Evolutionary conservation across 805 yeast species (phyloP).

Genomic region (Cyberlindnera subsufficiens): DNA sequence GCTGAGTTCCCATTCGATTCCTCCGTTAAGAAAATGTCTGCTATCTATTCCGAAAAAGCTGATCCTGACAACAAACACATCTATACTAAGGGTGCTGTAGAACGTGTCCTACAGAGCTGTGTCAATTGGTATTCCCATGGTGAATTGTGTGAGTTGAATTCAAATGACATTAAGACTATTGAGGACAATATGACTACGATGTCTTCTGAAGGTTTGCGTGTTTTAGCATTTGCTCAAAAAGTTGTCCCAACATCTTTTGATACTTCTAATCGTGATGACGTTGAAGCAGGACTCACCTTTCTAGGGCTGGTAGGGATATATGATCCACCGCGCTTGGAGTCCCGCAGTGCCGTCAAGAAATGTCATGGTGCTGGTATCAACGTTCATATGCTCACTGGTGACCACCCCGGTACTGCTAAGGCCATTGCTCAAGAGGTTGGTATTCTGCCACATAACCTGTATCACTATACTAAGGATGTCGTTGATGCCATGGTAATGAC

Average conservation of each 20-base stretch:
- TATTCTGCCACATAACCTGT: slow-evolving; percentile 56
- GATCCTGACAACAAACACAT: slow-evolving; percentile 26
- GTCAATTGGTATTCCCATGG: slow-evolving; percentile 40
- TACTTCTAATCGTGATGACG: slow-evolving; percentile 32
- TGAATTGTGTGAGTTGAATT: slow-evolving; percentile 29
- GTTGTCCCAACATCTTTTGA: slow-evolving; percentile 26
- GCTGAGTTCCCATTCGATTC: slow-evolving; percentile 75
- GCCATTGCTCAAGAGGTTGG: slow-evolving; percentile 83
- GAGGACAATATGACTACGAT: slow-evolving; percentile 52
- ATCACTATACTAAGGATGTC: slow-evolving; percentile 49
- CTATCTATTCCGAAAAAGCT: slow-evolving; percentile 39
- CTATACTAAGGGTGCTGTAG: slow-evolving; percentile 74
- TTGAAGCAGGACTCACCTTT: slow-evolving; percentile 51
- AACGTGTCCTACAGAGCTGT: slow-evolving; percentile 56
- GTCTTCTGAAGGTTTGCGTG: slow-evolving; percentile 65
- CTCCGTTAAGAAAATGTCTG: slow-evolving; percentile 66
- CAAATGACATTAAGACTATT: slow-evolving; percentile 34
- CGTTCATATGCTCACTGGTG: slow-evolving; percentile 81
- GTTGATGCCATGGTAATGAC: slow-evolving; percentile 69
- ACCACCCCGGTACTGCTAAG: slow-evolving; percentile 70
- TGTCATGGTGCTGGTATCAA: slow-evolving; percentile 74
- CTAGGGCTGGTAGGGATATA: slow-evolving; percentile 72
- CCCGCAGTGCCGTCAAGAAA: slow-evolving; percentile 56
- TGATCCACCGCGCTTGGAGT: slow-evolving; percentile 74
- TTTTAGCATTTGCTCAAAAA: slow-evolving; percentile 59